Evolutionary conservation across 164 flowering plant species (phyloP), one percentile per base, ranked within the genome.

Genomic region (Aristolochia fimbriata): DNA sequence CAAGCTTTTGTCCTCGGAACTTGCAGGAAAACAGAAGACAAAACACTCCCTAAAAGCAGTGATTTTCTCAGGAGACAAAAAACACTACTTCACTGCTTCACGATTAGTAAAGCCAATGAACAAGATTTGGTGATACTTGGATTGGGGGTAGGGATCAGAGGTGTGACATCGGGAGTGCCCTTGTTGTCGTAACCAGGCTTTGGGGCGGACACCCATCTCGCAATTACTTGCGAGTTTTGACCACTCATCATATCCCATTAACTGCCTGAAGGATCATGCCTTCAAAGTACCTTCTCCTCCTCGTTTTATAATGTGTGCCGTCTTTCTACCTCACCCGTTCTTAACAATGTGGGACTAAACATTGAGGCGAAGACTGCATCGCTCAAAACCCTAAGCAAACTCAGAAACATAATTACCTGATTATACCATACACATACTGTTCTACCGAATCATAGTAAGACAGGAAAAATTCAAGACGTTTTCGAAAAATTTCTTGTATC

Each of bases 251-350:
- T 24, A 62, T 79, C 78, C 80, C 80, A 49, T 69, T 62, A 12
- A 37, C 78, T 71, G 78, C 83, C 80, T 76, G 78, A 79, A 79
- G 83, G 83, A 79, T 79, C 83, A 77, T 79, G 20, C 9, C n/a
- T 25, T 6, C 12, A 6, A 17, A 17, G 0, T 17, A 3, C 22
- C 53, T 22, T 22, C 20, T 8, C 51, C 51, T 1, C 10, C 22
- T 22, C 20, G 7, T 8, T 50, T 50, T 50, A 19, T 50, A 50
- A 22, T n/a, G 43, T 6, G 21, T 17, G 16, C 3, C 14, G 0
- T 15, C 53, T 12, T 19, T n/a, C 22, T 17, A 16, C 53, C 22
- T 50, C 12, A n/a, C 6, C 21, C 4, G 12, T 17, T n/a, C 53
- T 50, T 16, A 27, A 22, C 53, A 6, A 50, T 50, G 22, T 50